phyloP scores from a whole-genome alignment of 306 rosid genomes.

The Ormosia emarginata region DNA sequence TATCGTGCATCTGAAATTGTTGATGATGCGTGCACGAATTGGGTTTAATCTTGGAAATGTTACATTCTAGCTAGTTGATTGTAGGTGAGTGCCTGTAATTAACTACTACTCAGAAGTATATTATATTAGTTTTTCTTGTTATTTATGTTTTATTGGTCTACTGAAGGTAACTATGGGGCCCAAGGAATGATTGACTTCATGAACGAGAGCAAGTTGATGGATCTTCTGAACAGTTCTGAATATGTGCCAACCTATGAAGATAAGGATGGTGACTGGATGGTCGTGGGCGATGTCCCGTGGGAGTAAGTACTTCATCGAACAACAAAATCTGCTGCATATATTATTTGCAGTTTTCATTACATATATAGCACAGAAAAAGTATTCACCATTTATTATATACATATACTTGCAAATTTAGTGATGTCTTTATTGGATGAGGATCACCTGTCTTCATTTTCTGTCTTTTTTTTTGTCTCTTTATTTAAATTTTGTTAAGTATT shows the following conservation, averaged over 20 bases:
- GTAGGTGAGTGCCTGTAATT: not conserved
- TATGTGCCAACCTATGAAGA: slow-evolving; percentile 99
- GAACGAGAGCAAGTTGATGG: slow-evolving; percentile 99
- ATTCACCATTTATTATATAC: too few relatives aligned
- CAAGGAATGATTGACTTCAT: slow-evolving; percentile 99
- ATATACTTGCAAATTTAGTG: too few relatives aligned
- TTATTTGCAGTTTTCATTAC: not conserved
- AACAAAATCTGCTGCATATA: not conserved
- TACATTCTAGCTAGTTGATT: slow-evolving; percentile 17
- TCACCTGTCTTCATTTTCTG: too few relatives aligned
- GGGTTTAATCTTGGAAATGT: slow-evolving; percentile 25
- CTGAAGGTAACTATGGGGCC: slow-evolving; percentile 83
- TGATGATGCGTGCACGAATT: not conserved
- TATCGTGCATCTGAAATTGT: slow-evolving; percentile 15
- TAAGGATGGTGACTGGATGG: slow-evolving; percentile 99
- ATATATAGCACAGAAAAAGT: not conserved
- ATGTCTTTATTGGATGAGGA: too few relatives aligned
- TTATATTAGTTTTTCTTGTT: not conserved
- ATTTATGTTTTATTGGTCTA: slow-evolving; percentile 10
- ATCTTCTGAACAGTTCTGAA: slow-evolving; percentile 95
- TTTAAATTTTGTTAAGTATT: too few relatives aligned
- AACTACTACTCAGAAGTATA: not conserved
- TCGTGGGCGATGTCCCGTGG: slow-evolving; percentile 99
- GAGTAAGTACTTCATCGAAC: slow-evolving; percentile 58
- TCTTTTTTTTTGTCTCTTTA: too few relatives aligned